Percentiles rank a stretch among this genome's conserved stretches.
phyloP scores from a whole-genome alignment of 345 rosid genomes.

The Geranium rotundifolium region DNA sequence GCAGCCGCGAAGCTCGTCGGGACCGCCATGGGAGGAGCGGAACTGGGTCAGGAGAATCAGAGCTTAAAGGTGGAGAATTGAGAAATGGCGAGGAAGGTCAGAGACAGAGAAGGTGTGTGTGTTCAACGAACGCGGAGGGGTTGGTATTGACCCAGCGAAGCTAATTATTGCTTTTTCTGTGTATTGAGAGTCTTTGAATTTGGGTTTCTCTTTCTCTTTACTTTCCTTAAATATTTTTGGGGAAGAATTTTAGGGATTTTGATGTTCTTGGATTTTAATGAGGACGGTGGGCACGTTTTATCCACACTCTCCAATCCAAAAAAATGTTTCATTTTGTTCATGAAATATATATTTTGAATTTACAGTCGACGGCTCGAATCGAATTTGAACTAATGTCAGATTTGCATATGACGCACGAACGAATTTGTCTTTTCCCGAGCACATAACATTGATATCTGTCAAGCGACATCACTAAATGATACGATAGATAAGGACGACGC shows the following conservation, averaged over 20 bases:
- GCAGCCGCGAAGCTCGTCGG: conserved; percentile 15
- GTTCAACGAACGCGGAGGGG: conserved; percentile 3
- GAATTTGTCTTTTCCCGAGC: too few relatives aligned
- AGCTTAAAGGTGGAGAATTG: background rate
- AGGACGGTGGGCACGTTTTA: conserved; percentile 15
- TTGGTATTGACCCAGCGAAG: background rate
- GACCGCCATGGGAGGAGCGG: conserved; percentile 10
- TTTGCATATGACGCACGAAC: too few relatives aligned
- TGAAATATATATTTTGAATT: background rate
- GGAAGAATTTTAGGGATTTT: background rate
- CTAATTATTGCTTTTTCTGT: too few relatives aligned
- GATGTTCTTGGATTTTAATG: conserved; percentile 11
- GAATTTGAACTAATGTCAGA: too few relatives aligned
- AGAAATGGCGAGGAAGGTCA: too few relatives aligned
- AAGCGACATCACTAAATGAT: too few relatives aligned
- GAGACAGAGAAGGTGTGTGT: background rate
- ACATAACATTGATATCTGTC: too few relatives aligned
- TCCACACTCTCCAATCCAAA: conserved; percentile 1
- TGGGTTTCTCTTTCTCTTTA: too few relatives aligned
- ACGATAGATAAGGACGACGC: too few relatives aligned
- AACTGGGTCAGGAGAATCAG: background rate
- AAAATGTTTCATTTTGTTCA: background rate
- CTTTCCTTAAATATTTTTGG: background rate
- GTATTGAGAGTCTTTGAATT: too few relatives aligned
- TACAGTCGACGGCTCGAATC: too few relatives aligned